Conservation (phyloP, 2,329 filamentous ascomycete genomes). For the Fusarium austroafricanum region DNA sequence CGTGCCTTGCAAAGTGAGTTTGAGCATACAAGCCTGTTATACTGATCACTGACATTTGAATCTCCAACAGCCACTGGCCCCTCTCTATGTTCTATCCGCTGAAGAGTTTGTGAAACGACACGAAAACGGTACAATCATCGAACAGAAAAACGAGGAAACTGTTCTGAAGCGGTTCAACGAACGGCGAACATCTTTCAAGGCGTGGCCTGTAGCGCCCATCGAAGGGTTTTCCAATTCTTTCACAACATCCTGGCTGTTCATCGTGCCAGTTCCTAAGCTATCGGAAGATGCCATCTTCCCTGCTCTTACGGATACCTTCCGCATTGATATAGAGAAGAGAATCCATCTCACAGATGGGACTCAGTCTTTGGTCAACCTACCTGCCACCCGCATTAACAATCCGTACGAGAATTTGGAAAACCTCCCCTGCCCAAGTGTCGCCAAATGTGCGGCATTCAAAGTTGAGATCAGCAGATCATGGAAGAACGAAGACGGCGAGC, state of each 20-base stretch:
- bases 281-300: slow-evolving; percentile 44
- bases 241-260: slow-evolving; percentile 48
- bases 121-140: slow-evolving; percentile 50
- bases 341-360: slow-evolving; percentile 36
- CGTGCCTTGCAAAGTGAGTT: slow-evolving; percentile 13
- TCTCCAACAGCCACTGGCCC: slow-evolving; percentile 17
- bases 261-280: slow-evolving; percentile 43
- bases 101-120: slow-evolving; percentile 46
- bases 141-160: slow-evolving; percentile 49
- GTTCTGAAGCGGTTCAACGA: slow-evolving; percentile 46
- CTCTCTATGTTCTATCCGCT: slow-evolving; percentile 37
- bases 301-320: slow-evolving; percentile 44
- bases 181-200: slow-evolving; percentile 26
- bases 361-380: slow-evolving; percentile 45
- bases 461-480: slow-evolving; percentile 50
- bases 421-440: slow-evolving; percentile 10
- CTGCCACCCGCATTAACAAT: slow-evolving; percentile 46
- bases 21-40: background rate
- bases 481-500: slow-evolving; percentile 38
- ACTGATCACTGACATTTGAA: slow-evolving; percentile 14
- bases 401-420: slow-evolving; percentile 45
- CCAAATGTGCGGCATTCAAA: slow-evolving; percentile 49
- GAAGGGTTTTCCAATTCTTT: slow-evolving; percentile 47
- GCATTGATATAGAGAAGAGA: slow-evolving; percentile 42
- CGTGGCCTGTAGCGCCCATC: slow-evolving; percentile 50